These are phyloP conservation scores for Sporothrix inflata DNA, from an alignment of 2,329 filamentous ascomycete genomes.

Conservation along the genomic window DNA sequence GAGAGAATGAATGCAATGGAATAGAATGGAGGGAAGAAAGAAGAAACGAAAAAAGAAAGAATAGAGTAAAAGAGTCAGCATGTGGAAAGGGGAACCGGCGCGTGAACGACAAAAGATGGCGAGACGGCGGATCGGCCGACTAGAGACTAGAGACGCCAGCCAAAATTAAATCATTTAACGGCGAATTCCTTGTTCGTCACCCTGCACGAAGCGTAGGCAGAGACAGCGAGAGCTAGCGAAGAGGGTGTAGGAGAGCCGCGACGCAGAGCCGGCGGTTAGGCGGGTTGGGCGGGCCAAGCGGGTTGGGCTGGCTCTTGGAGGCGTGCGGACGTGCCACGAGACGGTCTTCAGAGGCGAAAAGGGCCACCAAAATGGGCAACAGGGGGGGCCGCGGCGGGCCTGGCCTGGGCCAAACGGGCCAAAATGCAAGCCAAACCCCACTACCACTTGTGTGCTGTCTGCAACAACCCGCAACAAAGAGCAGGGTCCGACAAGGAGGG, in stretches of 20 bases:
- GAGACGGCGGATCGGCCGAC: conserved; percentile 2
- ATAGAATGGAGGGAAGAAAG: neutral
- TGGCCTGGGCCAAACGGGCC: neutral
- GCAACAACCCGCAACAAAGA: conserved; percentile 11
- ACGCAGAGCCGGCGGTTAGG: conserved; percentile 13
- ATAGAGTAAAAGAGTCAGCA: neutral
- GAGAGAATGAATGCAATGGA: neutral
- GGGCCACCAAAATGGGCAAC: neutral
- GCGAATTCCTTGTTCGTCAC: conserved; percentile 25
- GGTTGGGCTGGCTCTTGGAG: neutral
- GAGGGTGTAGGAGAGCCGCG: neutral
- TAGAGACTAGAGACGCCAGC: conserved; percentile 18
- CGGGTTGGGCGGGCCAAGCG: conserved; percentile 12
- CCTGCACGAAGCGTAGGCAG: neutral
- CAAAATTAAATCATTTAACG: conserved; percentile 22
- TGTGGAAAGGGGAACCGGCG: neutral
- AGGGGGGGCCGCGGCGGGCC: no score
- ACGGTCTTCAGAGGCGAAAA: conserved; percentile 16
- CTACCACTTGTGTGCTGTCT: neutral
- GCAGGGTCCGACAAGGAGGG: conserved; percentile 5
- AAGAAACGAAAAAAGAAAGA: neutral
- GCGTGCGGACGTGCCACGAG: neutral
- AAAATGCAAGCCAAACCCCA: neutral
- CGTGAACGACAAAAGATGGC: neutral
- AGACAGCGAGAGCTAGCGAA: neutral